phyloP scores from a whole-genome alignment of 306 rosid species.

The Glycine tomentella region DNA sequence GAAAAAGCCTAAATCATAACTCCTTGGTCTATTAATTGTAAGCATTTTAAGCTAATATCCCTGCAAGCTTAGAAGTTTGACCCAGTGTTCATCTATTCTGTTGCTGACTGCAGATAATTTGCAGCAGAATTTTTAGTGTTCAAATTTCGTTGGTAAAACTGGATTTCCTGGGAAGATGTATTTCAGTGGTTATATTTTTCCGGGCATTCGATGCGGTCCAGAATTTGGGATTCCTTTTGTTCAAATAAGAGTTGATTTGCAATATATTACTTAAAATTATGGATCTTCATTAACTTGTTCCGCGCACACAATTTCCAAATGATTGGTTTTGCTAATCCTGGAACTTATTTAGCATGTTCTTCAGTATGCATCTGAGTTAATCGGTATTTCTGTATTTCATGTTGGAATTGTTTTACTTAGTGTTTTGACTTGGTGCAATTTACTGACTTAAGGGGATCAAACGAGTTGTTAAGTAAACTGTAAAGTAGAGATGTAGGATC shows the following conservation, averaged over 20 bases:
- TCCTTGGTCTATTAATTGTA: neutral
- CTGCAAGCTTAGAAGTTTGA: constrained; percentile 14
- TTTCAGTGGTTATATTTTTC: neutral
- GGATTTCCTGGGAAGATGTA: constrained; percentile 1
- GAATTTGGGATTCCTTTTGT: constrained; percentile 28
- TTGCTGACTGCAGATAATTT: constrained; percentile 13
- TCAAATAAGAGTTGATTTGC: constrained; percentile 34
- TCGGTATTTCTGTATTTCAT: neutral
- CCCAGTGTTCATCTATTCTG: neutral
- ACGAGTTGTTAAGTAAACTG: neutral
- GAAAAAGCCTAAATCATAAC: constrained; percentile 75
- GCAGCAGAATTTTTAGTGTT: neutral
- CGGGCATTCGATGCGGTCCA: neutral
- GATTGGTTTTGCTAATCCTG: neutral
- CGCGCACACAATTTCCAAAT: neutral
- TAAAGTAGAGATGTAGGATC: neutral
- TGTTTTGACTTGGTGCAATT: neutral
- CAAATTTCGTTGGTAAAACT: neutral
- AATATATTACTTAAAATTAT: neutral
- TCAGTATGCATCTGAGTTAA: neutral
- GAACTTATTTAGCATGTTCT: neutral
- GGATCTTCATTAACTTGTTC: neutral
- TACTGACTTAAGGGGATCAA: neutral
- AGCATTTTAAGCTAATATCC: constrained; percentile 40
- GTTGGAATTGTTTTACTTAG: neutral